Percentiles rank a stretch among this genome's conserved stretches.
Conservation (phyloP, 306 rosid genomes). For the Cucurbita moschata region DNA sequence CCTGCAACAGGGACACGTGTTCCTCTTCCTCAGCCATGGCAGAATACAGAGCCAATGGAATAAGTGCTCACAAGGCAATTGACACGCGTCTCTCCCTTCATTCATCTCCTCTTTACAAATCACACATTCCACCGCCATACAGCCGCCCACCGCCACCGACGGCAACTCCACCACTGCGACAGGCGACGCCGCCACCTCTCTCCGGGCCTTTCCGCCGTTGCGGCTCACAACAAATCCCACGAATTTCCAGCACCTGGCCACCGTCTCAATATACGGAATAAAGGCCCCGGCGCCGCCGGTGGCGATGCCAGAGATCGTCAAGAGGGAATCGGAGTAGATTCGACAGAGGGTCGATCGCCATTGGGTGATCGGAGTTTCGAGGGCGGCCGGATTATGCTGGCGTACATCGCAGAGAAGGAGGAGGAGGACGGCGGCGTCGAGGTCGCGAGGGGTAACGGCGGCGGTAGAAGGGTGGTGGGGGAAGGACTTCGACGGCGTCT, state of each 20-base stretch:
- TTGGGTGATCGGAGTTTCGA: conserved; percentile 18
- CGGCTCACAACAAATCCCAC: conserved; percentile 21
- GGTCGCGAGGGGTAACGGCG: conserved; percentile 26
- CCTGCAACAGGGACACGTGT: conserved; percentile 89
- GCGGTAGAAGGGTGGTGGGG: conserved; percentile 13
- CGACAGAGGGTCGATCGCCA: conserved; percentile 39
- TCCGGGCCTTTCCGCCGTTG: conserved; percentile 12
- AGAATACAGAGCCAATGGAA: conserved; percentile 80
- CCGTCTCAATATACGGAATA: conserved; percentile 45
- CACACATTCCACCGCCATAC: conserved; percentile 54
- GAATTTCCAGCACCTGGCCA: conserved; percentile 44
- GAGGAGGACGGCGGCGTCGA: conserved; percentile 53
- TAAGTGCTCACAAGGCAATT: conserved; percentile 68
- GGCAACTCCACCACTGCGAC: conserved; percentile 43
- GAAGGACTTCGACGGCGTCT: neutral
- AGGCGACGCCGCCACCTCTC: conserved; percentile 40
- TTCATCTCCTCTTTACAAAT: conserved; percentile 74
- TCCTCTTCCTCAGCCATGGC: conserved; percentile 62
- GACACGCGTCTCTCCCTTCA: conserved; percentile 58
- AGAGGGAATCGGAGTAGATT: conserved; percentile 15
- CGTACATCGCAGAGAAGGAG: conserved; percentile 67
- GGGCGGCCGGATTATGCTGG: conserved; percentile 37
- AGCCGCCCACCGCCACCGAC: conserved; percentile 28
- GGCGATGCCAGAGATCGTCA: conserved; percentile 34
- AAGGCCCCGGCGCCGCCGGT: conserved; percentile 17